phyloP scores from a whole-genome alignment of 2,329 filamentous ascomycete genomes.

The Lojkania enalia region DNA sequence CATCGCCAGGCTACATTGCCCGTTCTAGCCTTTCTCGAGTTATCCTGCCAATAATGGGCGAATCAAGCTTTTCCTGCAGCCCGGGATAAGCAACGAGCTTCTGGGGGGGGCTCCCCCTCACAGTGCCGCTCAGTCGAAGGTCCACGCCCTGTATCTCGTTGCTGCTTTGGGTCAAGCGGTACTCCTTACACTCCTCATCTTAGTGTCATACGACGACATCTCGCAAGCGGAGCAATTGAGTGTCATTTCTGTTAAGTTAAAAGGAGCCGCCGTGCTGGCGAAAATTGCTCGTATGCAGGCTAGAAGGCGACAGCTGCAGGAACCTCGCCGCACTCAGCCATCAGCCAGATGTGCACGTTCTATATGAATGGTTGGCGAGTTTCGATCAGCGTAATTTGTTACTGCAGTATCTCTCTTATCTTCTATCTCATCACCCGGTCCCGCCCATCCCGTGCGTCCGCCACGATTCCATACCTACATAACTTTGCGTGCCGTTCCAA shows the following conservation, averaged over 20 bases:
- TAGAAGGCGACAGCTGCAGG: background rate
- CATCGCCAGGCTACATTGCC: no score
- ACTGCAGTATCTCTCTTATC: slow-evolving; percentile 4
- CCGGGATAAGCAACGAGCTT: slow-evolving; percentile 3
- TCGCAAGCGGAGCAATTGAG: no score
- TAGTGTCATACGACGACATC: no score
- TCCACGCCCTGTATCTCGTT: slow-evolving; percentile 10
- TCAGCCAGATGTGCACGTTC: background rate
- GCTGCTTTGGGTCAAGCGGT: slow-evolving; percentile 2
- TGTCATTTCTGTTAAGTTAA: no score
- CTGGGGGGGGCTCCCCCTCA: background rate
- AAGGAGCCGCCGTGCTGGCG: background rate
- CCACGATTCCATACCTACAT: background rate
- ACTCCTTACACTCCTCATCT: background rate
- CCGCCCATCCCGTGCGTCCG: background rate
- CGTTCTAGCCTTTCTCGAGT: background rate
- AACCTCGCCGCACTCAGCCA: background rate
- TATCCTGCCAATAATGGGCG: background rate
- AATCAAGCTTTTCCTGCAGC: background rate
- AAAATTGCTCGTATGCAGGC: background rate
- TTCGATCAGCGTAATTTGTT: background rate
- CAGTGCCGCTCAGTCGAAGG: background rate
- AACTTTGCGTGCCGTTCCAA: background rate
- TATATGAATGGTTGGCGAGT: background rate
- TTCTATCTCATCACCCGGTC: background rate